These are phyloP conservation scores for Gastrolobium villosum DNA, from an alignment of 306 rosid genomes.

Conservation along the genomic window DNA sequence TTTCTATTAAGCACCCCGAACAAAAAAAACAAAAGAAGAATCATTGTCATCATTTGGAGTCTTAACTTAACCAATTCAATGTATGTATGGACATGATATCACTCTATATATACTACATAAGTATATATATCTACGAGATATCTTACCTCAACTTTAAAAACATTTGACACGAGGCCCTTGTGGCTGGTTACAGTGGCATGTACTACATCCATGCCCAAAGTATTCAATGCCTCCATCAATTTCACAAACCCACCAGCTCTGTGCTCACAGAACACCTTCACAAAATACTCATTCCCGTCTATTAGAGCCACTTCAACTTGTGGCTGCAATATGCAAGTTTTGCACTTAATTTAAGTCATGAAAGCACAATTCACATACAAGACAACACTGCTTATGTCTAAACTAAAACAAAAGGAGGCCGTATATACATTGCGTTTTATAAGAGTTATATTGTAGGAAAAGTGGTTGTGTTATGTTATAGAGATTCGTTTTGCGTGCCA, in stretches of 20 bases:
- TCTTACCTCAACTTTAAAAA: constrained; percentile 79
- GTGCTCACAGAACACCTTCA: constrained; percentile 90
- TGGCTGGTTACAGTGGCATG: constrained; percentile 87
- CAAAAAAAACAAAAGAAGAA: background rate
- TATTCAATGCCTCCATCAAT: constrained; percentile 83
- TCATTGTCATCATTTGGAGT: background rate
- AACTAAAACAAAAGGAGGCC: background rate
- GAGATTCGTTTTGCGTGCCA: too few relatives aligned
- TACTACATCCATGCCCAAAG: constrained; percentile 77
- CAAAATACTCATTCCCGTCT: constrained; percentile 83
- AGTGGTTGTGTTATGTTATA: too few relatives aligned
- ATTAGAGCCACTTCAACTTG: constrained; percentile 92
- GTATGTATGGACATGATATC: background rate
- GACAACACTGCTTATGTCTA: background rate
- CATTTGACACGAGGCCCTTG: constrained; percentile 86
- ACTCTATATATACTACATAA: background rate
- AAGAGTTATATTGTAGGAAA: too few relatives aligned
- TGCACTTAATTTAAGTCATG: background rate
- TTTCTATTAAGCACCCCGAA: constrained; percentile 57
- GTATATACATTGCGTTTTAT: too few relatives aligned
- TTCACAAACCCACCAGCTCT: constrained; percentile 82
- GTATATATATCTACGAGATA: background rate
- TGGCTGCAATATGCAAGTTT: constrained; percentile 57
- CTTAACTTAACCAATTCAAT: background rate
- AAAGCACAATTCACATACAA: background rate